These are phyloP conservation scores for Penicillium vulpinum DNA, from an alignment of 2,329 filamentous ascomycete genomes.

Conservation along the genomic window DNA sequence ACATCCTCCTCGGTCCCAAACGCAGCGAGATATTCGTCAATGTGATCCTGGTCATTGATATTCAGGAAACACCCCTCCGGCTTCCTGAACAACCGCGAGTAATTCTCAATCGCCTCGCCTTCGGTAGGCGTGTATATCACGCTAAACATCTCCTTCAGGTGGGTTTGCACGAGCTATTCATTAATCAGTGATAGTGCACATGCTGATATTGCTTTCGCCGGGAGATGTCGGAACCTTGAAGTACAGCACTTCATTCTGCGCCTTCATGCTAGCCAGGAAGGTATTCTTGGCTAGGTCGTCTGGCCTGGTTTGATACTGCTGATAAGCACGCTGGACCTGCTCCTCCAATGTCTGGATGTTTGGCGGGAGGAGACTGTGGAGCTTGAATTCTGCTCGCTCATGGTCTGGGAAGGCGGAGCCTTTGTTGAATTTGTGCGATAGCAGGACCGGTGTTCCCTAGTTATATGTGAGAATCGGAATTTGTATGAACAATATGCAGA, in stretches of 20 bases:
- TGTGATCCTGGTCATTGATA: constrained; percentile 65
- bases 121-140: constrained; percentile 92
- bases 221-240: constrained; percentile 58
- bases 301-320: constrained; percentile 67
- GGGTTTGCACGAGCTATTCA: constrained; percentile 66
- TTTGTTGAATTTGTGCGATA: constrained; percentile 76
- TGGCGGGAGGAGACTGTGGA: constrained; percentile 71
- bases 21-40: constrained; percentile 66
- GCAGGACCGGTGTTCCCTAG: constrained; percentile 52
- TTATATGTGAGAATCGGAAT: constrained; percentile 24
- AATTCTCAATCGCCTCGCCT: constrained; percentile 83
- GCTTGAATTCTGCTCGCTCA: constrained; percentile 68
- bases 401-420: constrained; percentile 72
- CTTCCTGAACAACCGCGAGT: constrained; percentile 72
- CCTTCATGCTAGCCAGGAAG: constrained; percentile 79
- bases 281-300: constrained; percentile 80
- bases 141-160: constrained; percentile 84
- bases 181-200: not conserved
- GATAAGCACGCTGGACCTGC: constrained; percentile 74
- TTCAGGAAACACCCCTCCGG: constrained; percentile 82
- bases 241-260: constrained; percentile 82
- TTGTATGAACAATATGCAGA: constrained; percentile 29
- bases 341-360: constrained; percentile 73
- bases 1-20: constrained; percentile 73
- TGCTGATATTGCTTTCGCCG: not conserved